Evolutionary conservation across 768 basidiomycete genomes (phyloP), one percentile per base, ranked within the genome.

Genomic region (Suillus brevipes): DNA sequence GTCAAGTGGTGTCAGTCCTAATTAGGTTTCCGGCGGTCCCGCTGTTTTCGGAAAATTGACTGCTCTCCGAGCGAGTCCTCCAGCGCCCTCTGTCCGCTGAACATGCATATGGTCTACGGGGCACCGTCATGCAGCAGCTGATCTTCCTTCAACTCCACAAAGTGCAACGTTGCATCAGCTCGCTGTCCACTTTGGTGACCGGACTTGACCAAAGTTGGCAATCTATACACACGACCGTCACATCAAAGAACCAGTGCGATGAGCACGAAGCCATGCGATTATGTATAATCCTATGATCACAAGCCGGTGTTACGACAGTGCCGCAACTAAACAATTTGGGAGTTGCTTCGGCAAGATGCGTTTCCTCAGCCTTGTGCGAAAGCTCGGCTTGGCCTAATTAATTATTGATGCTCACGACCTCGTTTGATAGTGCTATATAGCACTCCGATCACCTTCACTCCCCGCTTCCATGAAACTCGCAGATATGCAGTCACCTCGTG

Each of bases 311-410:
- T 31, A 56, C 40, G 37, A 25, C 62, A 60, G 56, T 63, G 28
- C 52, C 31, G 6, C 37, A 55, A 18, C n/a, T 55, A 56, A 53
- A 52, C 13, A 49, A n/a, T 45, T 31, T 18, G 73, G 57, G 13
- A 3, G 37, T 68, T 28, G 2, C 23, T 20, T 62, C 65, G 13
- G 61, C 68, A 47, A 64, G 68, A 75, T 71, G 73, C 38, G 55
- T 34, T 50, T 34, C 25, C 49, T 49, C 28, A 52, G 16, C 16
- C 2, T 40, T 47, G 47, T 64, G 63, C 25, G 36, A 31, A 52
- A 16, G n/a, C 40, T 38, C 25, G 52, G 52, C 52, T 53, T 34
- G 52, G 6, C 47, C 6, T 0, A 28, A 28, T 23, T 18, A 20
- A 65, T 58, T 64, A 65, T 52, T 64, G 64, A 61, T 59, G 16